These are phyloP conservation scores for Aspergillus sp. DNA, from an alignment of 2,329 filamentous ascomycete species.

Conservation along the genomic window DNA sequence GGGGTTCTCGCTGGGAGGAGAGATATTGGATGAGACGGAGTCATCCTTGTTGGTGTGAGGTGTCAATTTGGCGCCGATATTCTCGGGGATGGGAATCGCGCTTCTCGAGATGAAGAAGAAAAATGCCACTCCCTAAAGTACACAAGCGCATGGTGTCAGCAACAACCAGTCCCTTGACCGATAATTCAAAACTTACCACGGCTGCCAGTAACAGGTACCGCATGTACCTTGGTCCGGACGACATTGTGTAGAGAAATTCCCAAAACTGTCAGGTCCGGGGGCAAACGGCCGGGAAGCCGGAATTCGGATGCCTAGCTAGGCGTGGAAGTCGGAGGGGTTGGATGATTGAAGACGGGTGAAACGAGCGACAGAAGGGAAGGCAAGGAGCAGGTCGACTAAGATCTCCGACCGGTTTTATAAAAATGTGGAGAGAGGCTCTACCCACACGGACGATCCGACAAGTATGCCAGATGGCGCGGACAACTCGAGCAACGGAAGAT, in stretches of 20 bases:
- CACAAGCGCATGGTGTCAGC: background rate
- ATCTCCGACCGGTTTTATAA: background rate
- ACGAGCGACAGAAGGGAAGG: background rate
- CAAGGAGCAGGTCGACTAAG: background rate
- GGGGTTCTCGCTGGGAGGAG: constrained; percentile 27
- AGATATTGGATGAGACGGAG: background rate
- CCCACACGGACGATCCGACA: background rate
- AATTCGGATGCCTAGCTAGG: background rate
- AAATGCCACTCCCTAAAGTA: constrained; percentile 62
- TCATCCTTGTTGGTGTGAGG: constrained; percentile 19
- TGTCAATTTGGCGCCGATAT: constrained; percentile 22
- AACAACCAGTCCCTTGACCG: background rate
- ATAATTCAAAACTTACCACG: constrained; percentile 2
- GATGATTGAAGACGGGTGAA: background rate
- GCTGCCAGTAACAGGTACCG: constrained; percentile 19
- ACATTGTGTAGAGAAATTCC: constrained; percentile 10
- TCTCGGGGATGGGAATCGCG: constrained; percentile 43
- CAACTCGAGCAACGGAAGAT: background rate
- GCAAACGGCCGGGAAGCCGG: constrained; percentile 4
- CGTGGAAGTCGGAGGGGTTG: background rate
- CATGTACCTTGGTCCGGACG: constrained; percentile 16
- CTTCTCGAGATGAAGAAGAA: constrained; percentile 79
- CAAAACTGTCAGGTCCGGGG: constrained; percentile 19
- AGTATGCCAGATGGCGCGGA: background rate
- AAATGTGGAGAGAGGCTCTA: background rate